phyloP scores from a whole-genome alignment of 345 rosid species.

The Salix caprea region DNA sequence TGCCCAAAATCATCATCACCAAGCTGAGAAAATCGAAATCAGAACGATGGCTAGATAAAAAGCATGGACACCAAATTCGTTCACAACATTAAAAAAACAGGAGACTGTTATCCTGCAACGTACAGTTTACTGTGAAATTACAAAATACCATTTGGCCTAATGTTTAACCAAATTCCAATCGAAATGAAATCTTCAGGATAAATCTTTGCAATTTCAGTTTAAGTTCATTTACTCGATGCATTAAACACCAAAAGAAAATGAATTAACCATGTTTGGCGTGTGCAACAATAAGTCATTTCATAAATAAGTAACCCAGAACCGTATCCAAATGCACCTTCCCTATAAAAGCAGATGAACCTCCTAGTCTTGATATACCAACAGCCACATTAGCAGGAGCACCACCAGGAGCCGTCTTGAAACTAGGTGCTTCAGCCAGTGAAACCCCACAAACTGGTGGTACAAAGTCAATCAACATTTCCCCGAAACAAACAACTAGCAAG shows the following conservation, averaged over 20 bases:
- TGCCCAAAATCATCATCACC: constrained; percentile 95
- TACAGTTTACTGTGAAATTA: background rate
- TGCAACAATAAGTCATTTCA: background rate
- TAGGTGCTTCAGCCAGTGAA: constrained; percentile 93
- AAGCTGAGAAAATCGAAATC: constrained; percentile 36
- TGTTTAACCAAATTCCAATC: background rate
- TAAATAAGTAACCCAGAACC: background rate
- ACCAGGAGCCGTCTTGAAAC: constrained; percentile 94
- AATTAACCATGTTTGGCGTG: background rate
- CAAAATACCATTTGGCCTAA: background rate
- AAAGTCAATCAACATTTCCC: constrained; percentile 95
- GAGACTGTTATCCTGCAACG: background rate
- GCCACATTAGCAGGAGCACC: constrained; percentile 99
- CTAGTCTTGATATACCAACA: constrained; percentile 79
- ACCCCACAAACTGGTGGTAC: constrained; percentile 85
- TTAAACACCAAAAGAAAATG: background rate
- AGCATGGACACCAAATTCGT: background rate
- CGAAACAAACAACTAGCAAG: constrained; percentile 73
- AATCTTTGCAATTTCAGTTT: background rate
- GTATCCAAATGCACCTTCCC: constrained; percentile 74
- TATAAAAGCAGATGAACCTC: constrained; percentile 89
- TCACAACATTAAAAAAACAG: background rate
- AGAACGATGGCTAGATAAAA: background rate
- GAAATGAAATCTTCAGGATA: too few species aligned
- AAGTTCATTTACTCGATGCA: background rate